Evolutionary conservation across 2,329 filamentous ascomycete species (phyloP).

Genomic region (Scorias spongiosa): DNA sequence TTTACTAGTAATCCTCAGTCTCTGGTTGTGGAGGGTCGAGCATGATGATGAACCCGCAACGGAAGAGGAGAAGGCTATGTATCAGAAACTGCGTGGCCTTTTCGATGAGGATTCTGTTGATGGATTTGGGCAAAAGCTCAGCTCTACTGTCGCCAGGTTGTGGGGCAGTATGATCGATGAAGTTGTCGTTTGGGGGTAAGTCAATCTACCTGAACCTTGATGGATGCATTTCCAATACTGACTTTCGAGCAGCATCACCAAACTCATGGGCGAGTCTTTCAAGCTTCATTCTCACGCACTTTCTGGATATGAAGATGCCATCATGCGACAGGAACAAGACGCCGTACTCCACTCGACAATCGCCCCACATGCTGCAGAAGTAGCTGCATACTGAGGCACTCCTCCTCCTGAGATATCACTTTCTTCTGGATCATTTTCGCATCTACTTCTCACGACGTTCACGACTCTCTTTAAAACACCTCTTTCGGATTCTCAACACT

Average conservation of each 20-base stretch:
- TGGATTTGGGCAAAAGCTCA: conserved; percentile 66
- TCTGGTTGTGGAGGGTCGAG: conserved; percentile 98
- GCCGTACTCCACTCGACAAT: conserved; percentile 23
- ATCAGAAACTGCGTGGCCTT: conserved; percentile 77
- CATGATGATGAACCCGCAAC: conserved; percentile 88
- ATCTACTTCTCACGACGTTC: background rate
- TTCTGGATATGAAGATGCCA: conserved; percentile 80
- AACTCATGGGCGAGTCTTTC: conserved; percentile 96
- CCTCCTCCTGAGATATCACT: no score
- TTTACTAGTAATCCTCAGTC: conserved; percentile 89
- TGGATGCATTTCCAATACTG: conserved; percentile 22
- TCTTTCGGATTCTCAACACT: no score
- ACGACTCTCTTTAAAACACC: background rate
- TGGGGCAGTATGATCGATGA: conserved; percentile 98
- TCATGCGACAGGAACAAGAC: conserved; percentile 30
- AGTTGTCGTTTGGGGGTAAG: conserved; percentile 98
- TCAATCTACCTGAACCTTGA: conserved; percentile 17
- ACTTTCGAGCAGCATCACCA: conserved; percentile 54
- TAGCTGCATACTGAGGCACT: conserved; percentile 6
- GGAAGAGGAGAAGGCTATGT: conserved; percentile 74
- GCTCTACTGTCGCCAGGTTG: conserved; percentile 84
- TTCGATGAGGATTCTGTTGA: conserved; percentile 86
- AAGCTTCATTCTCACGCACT: conserved; percentile 91
- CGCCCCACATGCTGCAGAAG: conserved; percentile 23
- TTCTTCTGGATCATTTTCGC: background rate